Conservation (phyloP, 2,329 filamentous ascomycete genomes). For the Ophiosphaerella narmari region DNA sequence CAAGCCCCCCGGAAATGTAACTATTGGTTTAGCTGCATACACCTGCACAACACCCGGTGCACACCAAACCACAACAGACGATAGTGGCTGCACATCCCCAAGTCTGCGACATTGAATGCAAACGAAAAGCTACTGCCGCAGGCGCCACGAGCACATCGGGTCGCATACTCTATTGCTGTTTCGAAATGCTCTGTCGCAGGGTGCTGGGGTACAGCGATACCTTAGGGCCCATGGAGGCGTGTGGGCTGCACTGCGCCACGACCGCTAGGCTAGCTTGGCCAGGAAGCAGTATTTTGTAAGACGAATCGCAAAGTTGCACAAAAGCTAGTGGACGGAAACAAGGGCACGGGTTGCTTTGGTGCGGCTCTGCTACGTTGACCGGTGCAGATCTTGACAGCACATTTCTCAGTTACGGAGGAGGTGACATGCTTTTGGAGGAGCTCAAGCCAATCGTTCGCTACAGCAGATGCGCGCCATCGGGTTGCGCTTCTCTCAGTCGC, state of each 20-base stretch:
- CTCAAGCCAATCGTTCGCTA: constrained; percentile 40
- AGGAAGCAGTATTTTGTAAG: constrained; percentile 23
- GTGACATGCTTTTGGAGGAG: constrained; percentile 20
- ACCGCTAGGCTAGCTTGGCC: constrained; percentile 31
- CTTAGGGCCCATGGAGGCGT: constrained; percentile 26
- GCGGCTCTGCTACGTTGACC: constrained; percentile 44
- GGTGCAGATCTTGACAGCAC: constrained; percentile 27
- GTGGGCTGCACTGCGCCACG: constrained; percentile 39
- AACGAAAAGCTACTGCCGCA: constrained; percentile 15
- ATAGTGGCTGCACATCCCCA: constrained; percentile 22
- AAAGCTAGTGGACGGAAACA: constrained; percentile 13
- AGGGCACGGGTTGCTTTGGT: constrained; percentile 21
- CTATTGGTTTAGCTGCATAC: constrained; percentile 42
- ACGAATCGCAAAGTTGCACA: constrained; percentile 24
- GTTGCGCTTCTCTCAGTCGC: constrained; percentile 15
- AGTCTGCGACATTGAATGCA: constrained; percentile 21
- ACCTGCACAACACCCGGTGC: constrained; percentile 35
- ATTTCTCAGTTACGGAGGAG: constrained; percentile 12
- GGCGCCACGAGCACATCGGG: background rate
- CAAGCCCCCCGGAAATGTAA: constrained; percentile 28
- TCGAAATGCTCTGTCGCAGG: background rate
- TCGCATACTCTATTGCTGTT: background rate
- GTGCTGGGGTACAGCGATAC: constrained; percentile 13
- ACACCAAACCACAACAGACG: constrained; percentile 35
- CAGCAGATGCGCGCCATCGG: constrained; percentile 17